phyloP scores from a whole-genome alignment of 108 stramenopile genomes.

The Aurantiochytrium sp. region DNA sequence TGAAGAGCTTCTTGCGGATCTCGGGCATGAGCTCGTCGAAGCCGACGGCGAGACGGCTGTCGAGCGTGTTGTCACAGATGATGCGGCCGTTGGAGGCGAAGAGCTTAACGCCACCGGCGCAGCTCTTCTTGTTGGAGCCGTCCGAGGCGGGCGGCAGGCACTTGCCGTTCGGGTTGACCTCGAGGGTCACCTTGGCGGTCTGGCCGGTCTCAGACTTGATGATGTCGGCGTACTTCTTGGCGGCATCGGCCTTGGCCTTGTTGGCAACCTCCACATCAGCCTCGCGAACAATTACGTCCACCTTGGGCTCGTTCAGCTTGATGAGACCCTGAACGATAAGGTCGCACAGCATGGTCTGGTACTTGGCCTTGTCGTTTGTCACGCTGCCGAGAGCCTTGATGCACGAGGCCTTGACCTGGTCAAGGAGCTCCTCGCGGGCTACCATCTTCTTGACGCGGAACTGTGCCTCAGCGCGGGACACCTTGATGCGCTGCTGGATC shows the following conservation, averaged over 20 bases:
- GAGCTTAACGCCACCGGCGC: slow-evolving; percentile 83
- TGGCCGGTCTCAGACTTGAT: slow-evolving; percentile 82
- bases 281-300: slow-evolving; percentile 75
- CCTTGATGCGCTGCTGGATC: slow-evolving; percentile 36
- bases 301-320: slow-evolving; percentile 95
- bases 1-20: slow-evolving; percentile 57
- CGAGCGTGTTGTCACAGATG: slow-evolving; percentile 94
- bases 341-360: slow-evolving; percentile 84
- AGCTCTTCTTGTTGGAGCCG: slow-evolving; percentile 63
- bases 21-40: slow-evolving; percentile 88
- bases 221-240: slow-evolving; percentile 81
- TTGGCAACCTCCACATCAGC: slow-evolving; percentile 76
- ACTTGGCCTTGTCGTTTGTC: slow-evolving; percentile 74
- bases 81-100: slow-evolving; percentile 84
- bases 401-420: slow-evolving; percentile 67
- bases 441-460: slow-evolving; percentile 97
- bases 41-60: slow-evolving; percentile 74
- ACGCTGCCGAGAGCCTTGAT: slow-evolving; percentile 68
- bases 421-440: slow-evolving; percentile 82
- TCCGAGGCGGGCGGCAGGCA: slow-evolving; percentile 54
- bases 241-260: slow-evolving; percentile 71
- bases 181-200: slow-evolving; percentile 72
- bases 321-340: slow-evolving; percentile 95
- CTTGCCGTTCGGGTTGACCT: slow-evolving; percentile 65
- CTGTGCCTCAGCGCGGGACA: slow-evolving; percentile 55